Percentiles rank a stretch among this genome's conserved stretches.
Conservation (phyloP, 345 rosid species). For the Eucalyptus fibrosa region DNA sequence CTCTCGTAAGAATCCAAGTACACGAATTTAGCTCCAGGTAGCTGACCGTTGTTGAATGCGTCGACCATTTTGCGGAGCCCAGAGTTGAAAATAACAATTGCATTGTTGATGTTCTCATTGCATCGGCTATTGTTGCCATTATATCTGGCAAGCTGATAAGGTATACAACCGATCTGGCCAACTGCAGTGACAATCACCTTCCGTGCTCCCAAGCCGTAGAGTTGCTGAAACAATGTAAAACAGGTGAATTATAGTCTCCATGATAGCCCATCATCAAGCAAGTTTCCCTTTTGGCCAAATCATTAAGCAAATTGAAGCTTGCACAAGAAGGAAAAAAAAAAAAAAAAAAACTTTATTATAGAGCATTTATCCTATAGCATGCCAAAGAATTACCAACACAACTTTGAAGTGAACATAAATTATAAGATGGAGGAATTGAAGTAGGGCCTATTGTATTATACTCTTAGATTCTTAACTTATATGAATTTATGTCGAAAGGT, state of each 20-base stretch:
- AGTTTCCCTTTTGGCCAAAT: not conserved
- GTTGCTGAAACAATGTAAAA: conserved; percentile 20
- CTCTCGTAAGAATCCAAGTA: conserved; percentile 62
- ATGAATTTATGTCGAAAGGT: not conserved
- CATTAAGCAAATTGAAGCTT: not conserved
- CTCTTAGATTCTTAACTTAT: not conserved
- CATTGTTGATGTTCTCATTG: conserved; percentile 65
- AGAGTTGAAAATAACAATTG: conserved; percentile 48
- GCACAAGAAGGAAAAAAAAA: not conserved
- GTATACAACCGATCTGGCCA: conserved; percentile 91
- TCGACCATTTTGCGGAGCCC: conserved; percentile 50
- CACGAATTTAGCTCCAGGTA: conserved; percentile 69
- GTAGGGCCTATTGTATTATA: not conserved
- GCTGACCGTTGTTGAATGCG: conserved; percentile 43
- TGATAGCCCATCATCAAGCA: not conserved
- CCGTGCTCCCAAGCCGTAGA: conserved; percentile 55
- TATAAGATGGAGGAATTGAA: not conserved
- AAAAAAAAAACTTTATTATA: not conserved
- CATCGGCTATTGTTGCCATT: conserved; percentile 43
- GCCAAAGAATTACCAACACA: not conserved
- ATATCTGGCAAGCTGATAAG: conserved; percentile 71
- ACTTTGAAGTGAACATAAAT: not conserved
- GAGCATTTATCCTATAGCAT: not conserved
- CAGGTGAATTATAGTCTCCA: not conserved
- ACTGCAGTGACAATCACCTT: conserved; percentile 65